Base-by-base conservation (phyloP, 208 protist genomes). In the Sergeia podlipaevii region DNA sequence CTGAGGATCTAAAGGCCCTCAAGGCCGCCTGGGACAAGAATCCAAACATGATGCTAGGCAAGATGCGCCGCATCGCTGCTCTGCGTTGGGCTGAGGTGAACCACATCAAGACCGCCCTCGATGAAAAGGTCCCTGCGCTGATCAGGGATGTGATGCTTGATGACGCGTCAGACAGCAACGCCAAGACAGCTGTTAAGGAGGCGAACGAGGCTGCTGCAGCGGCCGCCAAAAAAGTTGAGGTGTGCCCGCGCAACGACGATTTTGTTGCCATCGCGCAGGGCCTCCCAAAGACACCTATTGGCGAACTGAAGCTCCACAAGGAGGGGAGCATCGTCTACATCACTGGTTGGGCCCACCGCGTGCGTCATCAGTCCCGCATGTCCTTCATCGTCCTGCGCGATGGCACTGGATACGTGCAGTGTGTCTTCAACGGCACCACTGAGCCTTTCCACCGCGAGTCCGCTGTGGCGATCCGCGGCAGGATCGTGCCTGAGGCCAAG, bases 371-470 rank as follows among this genome's bases (percentile, higher is more conserved):
- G 70, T 89, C 89, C 18, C 90, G 93, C 59, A 85, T 99, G 63
- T 84, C 93, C 17, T 99, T 99, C 70, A 57, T 99, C 1, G 89
- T 96, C 2, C 64, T 99, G 4, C 80, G 98, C 50, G 97, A 99
- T 72, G 98, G 97, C 27, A 88, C 89, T 41, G 91, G 97, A 41
- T 98, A 82, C 65, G 77, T 98, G 28, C 97, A 99, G 78, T 77
- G 63, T 57, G 96, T 99, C 28, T 89, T 99, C 8, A 83, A 87
- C 53, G 77, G 90, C 29, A 57, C 60, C 30, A 84, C 72, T 5
- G 67, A 80, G 18, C 71, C 71, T 1, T 89, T 98, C 53, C 75
- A 82, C 63, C 78, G 78, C 21, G 93, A 98, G 62, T 85, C 89
- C 3, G 78, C 91, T 20, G 29, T 98, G 24, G 79, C 80, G 10